Evolutionary conservation across 116 monocot genomes (phyloP), one percentile per base, ranked within the genome.

Genomic region (Zostera marina): DNA sequence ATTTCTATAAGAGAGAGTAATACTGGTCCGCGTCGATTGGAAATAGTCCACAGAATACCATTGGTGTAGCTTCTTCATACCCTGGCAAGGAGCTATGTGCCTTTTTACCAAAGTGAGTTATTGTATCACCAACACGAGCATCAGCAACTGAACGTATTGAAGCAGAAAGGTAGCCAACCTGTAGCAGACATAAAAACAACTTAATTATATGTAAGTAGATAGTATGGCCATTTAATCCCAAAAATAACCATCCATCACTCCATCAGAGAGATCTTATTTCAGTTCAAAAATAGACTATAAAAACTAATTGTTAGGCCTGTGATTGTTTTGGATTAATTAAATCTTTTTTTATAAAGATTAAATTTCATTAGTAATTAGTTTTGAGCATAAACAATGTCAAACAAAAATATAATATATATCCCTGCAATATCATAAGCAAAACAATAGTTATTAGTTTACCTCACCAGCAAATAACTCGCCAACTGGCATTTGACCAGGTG

Each of bases 131-230:
- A 57, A 94, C 94, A 47, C 88, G 69, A 24, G 88, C 88, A 81
- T 93, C 84, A 52, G 81, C 88, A 53, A 93, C 93, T 54, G 88
- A 84, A 68, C 88, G 78, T 77, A 93, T 93, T 60, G 93, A 93
- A 44, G 93, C 93, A 51, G 93, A 88, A 72, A 93, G 81, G 59
- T 84, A 93, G 24, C 93, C 93, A 64, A 93, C 93, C 93, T 93
- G 60, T 63, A 61, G 46, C 45, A 61, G 45, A 21, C 8, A 58
- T 4, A 5, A 62, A 62, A 47, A 47, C 23, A 61, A 61, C 12
- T 46, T 55, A 39, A 14, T n/a, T 14, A 56, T 32, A 56, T 12
- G 56, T 39, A 56, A 32, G 8, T 56, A 56, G 14, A 39, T 15
- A 14, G 14, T 38, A 3, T 32, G 32, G 32, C 5, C 32, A 32